phyloP scores from a whole-genome alignment of 208 protist genomes.

The Crithidia mellificae region DNA sequence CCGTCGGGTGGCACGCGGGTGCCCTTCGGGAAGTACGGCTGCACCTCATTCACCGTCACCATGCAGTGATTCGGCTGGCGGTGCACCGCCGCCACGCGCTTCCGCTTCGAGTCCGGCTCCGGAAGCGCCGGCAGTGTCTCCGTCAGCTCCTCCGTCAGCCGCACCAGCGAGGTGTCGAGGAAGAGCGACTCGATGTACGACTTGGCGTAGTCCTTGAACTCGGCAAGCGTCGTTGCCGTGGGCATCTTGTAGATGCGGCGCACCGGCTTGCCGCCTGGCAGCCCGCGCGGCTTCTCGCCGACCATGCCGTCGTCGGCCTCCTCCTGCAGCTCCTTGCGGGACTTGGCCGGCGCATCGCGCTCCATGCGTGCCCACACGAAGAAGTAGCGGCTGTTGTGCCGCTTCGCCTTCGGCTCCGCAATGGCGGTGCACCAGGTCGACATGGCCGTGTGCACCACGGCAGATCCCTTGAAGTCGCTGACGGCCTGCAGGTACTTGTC shows the following conservation, averaged over 20 bases:
- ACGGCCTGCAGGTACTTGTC: constrained; percentile 60
- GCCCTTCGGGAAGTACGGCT: constrained; percentile 69
- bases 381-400: constrained; percentile 73
- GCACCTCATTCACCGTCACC: constrained; percentile 77
- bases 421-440: constrained; percentile 75
- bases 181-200: constrained; percentile 71
- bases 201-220: constrained; percentile 69
- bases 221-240: constrained; percentile 36
- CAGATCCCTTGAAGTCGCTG: constrained; percentile 60
- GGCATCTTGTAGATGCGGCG: constrained; percentile 89
- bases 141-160: constrained; percentile 62
- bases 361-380: constrained; percentile 86
- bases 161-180: constrained; percentile 55
- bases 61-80: constrained; percentile 75
- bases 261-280: constrained; percentile 57
- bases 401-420: constrained; percentile 45
- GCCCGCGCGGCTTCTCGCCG: constrained; percentile 52
- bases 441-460: constrained; percentile 67
- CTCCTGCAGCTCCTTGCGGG: constrained; percentile 40
- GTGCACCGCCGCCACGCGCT: constrained; percentile 58
- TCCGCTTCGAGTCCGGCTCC: constrained; percentile 65
- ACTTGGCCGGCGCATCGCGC: constrained; percentile 38
- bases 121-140: constrained; percentile 68
- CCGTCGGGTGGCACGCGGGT: constrained; percentile 47
- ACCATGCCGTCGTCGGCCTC: constrained; percentile 44